These are phyloP conservation scores for Carex arenaria DNA, from an alignment of 202 grass and related monocot species.

Conservation along the genomic window DNA sequence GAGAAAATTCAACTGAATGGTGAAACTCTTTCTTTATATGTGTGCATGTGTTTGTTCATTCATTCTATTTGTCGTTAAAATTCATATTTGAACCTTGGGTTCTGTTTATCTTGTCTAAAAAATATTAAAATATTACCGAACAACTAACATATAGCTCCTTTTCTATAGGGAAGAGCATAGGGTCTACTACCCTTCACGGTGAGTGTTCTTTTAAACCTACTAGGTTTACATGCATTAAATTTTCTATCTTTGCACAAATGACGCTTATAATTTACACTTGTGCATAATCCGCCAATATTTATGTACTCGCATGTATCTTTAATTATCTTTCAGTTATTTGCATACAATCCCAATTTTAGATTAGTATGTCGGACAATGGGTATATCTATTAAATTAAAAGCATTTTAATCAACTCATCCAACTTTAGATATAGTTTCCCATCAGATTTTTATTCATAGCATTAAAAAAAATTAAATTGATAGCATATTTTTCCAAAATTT, in stretches of 20 bases:
- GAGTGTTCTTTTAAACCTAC: slow-evolving; percentile 21
- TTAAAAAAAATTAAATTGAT: too few species aligned
- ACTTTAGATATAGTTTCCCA: neutral
- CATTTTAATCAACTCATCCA: neutral
- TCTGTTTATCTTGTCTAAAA: slow-evolving; percentile 24
- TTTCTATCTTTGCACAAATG: neutral
- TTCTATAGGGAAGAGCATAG: slow-evolving; percentile 52
- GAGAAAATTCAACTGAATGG: slow-evolving; percentile 40
- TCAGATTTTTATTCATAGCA: too few species aligned
- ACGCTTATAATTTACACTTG: neutral
- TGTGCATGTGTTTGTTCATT: neutral
- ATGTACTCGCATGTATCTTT: neutral
- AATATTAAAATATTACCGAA: neutral
- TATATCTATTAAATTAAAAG: neutral
- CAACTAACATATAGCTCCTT: slow-evolving; percentile 25
- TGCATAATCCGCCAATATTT: neutral
- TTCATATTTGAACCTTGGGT: slow-evolving; percentile 8
- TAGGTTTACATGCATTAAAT: neutral
- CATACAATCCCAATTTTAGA: neutral
- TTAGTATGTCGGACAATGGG: neutral
- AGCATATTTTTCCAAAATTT: too few species aligned
- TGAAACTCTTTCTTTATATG: slow-evolving; percentile 28
- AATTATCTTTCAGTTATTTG: neutral
- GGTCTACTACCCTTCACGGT: slow-evolving; percentile 90
- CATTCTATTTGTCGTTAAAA: slow-evolving; percentile 2